Percentiles rank a stretch among this genome's conserved stretches.
phyloP scores from a whole-genome alignment of 2,329 filamentous ascomycete species.

The Sphaerulina musiva region DNA sequence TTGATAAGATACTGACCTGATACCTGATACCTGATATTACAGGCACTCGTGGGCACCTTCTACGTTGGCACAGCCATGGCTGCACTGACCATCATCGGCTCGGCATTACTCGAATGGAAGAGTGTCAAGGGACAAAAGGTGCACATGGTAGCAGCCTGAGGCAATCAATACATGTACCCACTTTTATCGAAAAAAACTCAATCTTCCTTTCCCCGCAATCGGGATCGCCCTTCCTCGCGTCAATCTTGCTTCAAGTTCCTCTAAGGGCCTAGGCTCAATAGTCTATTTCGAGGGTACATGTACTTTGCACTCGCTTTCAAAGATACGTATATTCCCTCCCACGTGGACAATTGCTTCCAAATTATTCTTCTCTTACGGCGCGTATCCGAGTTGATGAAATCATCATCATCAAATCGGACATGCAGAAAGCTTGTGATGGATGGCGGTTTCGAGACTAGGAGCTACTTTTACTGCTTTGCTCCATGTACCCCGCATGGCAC shows the following conservation, averaged over 20 bases:
- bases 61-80: constrained; percentile 51
- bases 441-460: constrained; percentile 3
- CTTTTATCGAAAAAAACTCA: too few species aligned
- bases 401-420: constrained; percentile 6
- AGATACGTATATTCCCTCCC: not conserved
- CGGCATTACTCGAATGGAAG: constrained; percentile 54
- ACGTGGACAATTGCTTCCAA: constrained; percentile 16
- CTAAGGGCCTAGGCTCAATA: not conserved
- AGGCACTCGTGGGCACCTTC: constrained; percentile 51
- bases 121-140: constrained; percentile 47
- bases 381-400: not conserved
- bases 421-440: not conserved
- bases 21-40: too few species aligned
- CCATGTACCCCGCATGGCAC: constrained; percentile 20
- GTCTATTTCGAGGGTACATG: not conserved
- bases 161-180: too few species aligned
- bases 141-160: not conserved
- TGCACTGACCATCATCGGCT: constrained; percentile 49
- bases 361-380: constrained; percentile 8
- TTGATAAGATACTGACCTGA: too few species aligned
- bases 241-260: not conserved
- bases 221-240: not conserved
- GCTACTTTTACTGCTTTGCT: not conserved
- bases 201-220: not conserved
- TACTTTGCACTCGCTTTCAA: not conserved